Conservation (phyloP, 345 rosid genomes). For the Hypericum androsaemum region DNA sequence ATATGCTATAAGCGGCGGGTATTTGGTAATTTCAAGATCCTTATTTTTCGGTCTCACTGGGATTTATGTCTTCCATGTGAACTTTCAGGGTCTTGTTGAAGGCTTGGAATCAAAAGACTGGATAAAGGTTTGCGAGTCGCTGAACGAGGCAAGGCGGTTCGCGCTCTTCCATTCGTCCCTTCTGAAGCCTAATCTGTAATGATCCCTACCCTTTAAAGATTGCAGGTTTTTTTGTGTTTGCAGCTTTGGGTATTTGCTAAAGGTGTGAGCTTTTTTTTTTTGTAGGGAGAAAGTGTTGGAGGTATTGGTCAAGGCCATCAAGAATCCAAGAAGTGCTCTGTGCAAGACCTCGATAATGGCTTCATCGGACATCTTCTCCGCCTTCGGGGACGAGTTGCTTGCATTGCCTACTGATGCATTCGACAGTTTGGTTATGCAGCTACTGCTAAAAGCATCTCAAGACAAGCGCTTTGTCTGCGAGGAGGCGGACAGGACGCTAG, state of each 20-base stretch:
- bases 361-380: slow-evolving; percentile 58
- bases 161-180: slow-evolving; percentile 56
- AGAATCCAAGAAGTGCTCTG: slow-evolving; percentile 91
- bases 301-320: slow-evolving; percentile 71
- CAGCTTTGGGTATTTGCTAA: neutral
- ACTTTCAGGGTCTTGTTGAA: slow-evolving; percentile 39
- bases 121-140: slow-evolving; percentile 54
- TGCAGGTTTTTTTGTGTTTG: neutral
- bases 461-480: slow-evolving; percentile 90
- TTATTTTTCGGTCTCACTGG: neutral
- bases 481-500: slow-evolving; percentile 67
- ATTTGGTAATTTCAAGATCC: neutral
- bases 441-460: slow-evolving; percentile 68
- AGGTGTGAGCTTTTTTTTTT: neutral
- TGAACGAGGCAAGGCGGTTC: slow-evolving; percentile 54
- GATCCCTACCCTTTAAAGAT: no score
- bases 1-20: no score
- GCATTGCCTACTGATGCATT: slow-evolving; percentile 42
- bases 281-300: slow-evolving; percentile 57
- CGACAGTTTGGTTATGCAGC: slow-evolving; percentile 45
- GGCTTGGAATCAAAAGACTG: slow-evolving; percentile 72
- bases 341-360: slow-evolving; percentile 92
- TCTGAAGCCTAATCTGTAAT: slow-evolving; percentile 47
- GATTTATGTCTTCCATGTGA: neutral
- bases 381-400: slow-evolving; percentile 54